Evolutionary conservation across 441 rosid genomes (phyloP), one percentile per base, ranked within the genome.

Genomic region (Brassica hybrid): DNA sequence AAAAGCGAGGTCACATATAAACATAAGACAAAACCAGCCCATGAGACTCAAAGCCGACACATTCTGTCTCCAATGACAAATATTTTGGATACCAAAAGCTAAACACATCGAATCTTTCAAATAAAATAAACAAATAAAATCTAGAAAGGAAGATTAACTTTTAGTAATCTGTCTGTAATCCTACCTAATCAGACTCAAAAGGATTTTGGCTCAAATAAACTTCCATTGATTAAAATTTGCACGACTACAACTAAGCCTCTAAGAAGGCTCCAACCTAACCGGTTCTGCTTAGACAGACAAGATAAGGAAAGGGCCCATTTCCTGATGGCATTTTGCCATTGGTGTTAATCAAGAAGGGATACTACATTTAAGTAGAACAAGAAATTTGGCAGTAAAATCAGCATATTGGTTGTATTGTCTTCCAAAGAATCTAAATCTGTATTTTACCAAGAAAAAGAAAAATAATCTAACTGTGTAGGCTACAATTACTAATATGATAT

Each of bases 11-110:
- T n/a, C n/a, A n/a, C n/a, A n/a, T n/a, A n/a, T n/a, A 67, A 69
- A 70, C 71, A 64, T 56, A 70, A 71, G 75, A 71, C 80, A 70
- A 64, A 62, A 63, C 36, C 75, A 70, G 66, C 45, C 27, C 65
- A 52, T 63, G 58, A 54, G 45, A 25, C 59, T 54, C 48, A 38
- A 64, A 63, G 70, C 61, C 66, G 76, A 76, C 80, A 71, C 36
- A 76, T 63, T 21, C 19, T 76, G 65, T 76, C 69, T 69, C 65
- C 30, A 52, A 38, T 52, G 74, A 76, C 52, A 54, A 25, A 76
- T 64, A 64, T 76, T 70, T 54, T 76, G 76, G 71, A 64, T 64
- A 38, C 71, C 52, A 56, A 76, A 76, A 76, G 80, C 19, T 64
- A 57, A 54, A 71, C 71, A 71, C 2, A 64, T 63, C 59, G 23